Conservation (phyloP, 306 rosid genomes). For the Alnus glutinosa region DNA sequence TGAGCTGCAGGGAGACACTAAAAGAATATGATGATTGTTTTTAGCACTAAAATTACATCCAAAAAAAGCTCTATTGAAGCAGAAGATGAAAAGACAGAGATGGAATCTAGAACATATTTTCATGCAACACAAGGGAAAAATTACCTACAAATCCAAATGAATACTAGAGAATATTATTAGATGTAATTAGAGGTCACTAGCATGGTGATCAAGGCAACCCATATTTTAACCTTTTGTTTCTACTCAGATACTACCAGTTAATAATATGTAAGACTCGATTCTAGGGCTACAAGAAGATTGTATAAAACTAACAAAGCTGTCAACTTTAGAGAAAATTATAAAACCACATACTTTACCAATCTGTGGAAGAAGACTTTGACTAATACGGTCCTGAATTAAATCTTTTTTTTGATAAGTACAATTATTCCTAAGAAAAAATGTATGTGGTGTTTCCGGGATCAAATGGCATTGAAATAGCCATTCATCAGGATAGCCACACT, state of each 20-base stretch:
- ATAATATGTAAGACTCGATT: too few relatives aligned
- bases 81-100: background rate
- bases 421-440: too few relatives aligned
- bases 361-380: background rate
- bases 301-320: too few relatives aligned
- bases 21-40: too few relatives aligned
- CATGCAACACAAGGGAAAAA: background rate
- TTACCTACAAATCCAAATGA: background rate
- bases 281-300: too few relatives aligned
- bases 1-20: background rate
- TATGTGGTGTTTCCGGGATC: too few relatives aligned
- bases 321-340: too few relatives aligned
- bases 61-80: background rate
- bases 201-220: background rate
- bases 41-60: background rate
- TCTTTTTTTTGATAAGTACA: too few relatives aligned
- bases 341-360: too few relatives aligned
- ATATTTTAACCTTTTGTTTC: too few relatives aligned
- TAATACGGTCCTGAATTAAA: background rate
- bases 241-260: background rate
- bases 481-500: too few relatives aligned
- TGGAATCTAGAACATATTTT: constrained; percentile 15
- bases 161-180: background rate
- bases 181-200: background rate
- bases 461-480: too few relatives aligned